Evolutionary conservation across 2,329 filamentous ascomycete genomes (phyloP).

Genomic region (Exophiala spinifera): DNA sequence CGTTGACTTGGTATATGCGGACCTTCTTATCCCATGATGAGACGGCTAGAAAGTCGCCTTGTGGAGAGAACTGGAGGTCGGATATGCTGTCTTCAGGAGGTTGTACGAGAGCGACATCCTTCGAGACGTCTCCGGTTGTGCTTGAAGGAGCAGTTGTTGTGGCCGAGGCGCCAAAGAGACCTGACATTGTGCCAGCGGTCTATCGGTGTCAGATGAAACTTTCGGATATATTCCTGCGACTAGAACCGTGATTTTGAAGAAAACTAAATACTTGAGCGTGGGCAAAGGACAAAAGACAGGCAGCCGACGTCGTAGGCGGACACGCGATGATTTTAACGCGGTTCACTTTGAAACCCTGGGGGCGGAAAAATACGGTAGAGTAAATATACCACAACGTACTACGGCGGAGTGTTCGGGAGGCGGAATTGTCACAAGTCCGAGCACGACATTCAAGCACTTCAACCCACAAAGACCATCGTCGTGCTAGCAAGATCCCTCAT

Average conservation of each 20-base stretch:
- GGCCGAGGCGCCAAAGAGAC: constrained; percentile 54
- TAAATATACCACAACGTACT: no score
- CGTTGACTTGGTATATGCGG: constrained; percentile 87
- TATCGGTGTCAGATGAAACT: neutral
- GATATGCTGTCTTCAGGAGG: constrained; percentile 88
- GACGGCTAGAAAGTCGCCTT: constrained; percentile 78
- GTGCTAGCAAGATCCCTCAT: no score
- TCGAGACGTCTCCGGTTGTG: constrained; percentile 84
- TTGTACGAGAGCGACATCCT: constrained; percentile 74
- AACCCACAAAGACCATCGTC: no score
- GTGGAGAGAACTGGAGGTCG: constrained; percentile 76
- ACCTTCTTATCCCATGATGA: constrained; percentile 98
- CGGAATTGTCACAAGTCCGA: no score
- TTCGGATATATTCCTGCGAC: neutral
- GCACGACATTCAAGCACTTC: no score
- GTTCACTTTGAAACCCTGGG: neutral
- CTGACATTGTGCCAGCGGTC: constrained; percentile 54
- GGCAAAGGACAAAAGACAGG: neutral
- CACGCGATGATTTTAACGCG: constrained; percentile 5
- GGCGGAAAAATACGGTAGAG: no score
- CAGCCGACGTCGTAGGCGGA: neutral
- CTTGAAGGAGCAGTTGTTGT: constrained; percentile 57
- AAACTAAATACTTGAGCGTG: neutral
- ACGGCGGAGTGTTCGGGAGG: no score
- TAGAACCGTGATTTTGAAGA: neutral